phyloP scores from a whole-genome alignment of 2,329 filamentous ascomycete species.

The Xylaria sp. region DNA sequence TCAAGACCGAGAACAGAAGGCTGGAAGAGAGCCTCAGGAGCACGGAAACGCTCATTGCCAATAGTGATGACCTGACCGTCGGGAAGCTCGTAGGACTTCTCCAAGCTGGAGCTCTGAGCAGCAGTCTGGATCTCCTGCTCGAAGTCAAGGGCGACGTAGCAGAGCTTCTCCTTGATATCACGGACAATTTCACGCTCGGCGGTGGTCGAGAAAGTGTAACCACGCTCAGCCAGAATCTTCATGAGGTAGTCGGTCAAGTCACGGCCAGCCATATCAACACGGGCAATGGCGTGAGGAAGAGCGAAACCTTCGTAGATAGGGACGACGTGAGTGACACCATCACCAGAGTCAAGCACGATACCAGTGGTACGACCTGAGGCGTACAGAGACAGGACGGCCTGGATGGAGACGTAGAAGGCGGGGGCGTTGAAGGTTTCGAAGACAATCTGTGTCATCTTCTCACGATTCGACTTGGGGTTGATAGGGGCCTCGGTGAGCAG shows the following conservation, averaged over 20 bases:
- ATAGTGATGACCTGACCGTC: slow-evolving; percentile 99
- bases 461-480: slow-evolving; percentile 99
- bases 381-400: slow-evolving; percentile 99
- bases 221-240: slow-evolving; percentile 99
- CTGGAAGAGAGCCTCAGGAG: slow-evolving; percentile 99
- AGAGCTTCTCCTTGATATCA: slow-evolving; percentile 99
- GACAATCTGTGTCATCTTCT: slow-evolving; percentile 99
- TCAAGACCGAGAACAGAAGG: slow-evolving; percentile 98
- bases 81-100: slow-evolving; percentile 99
- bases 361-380: slow-evolving; percentile 99
- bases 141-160: slow-evolving; percentile 99
- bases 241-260: slow-evolving; percentile 99
- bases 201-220: slow-evolving; percentile 99
- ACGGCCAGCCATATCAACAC: slow-evolving; percentile 99
- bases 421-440: slow-evolving; percentile 99
- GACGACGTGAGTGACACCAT: slow-evolving; percentile 99
- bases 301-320: slow-evolving; percentile 99
- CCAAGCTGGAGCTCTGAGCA: slow-evolving; percentile 96
- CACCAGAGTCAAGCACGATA: slow-evolving; percentile 99
- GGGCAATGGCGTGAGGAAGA: slow-evolving; percentile 98
- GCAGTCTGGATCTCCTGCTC: slow-evolving; percentile 99
- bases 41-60: slow-evolving; percentile 99
- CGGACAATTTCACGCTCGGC: slow-evolving; percentile 99
- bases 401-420: slow-evolving; percentile 99
- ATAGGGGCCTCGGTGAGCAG: slow-evolving; percentile 99